phyloP scores from a whole-genome alignment of 2,329 filamentous ascomycete genomes.

The Rutstroemia sp. region DNA sequence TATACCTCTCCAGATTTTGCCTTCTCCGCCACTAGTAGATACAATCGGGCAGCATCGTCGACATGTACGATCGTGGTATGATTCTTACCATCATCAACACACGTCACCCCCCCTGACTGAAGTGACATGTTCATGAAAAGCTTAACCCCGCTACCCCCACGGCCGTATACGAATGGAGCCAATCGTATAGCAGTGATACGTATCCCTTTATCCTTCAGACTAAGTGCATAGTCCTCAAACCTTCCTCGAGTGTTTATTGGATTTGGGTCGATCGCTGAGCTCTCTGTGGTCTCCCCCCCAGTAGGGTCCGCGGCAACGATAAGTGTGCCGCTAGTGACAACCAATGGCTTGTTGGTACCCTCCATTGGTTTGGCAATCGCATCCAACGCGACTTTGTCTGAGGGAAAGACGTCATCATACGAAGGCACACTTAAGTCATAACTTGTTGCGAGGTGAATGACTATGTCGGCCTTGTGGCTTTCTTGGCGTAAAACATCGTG shows the following conservation, averaged over 20 bases:
- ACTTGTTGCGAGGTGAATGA: slow-evolving; percentile 36
- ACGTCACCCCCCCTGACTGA: slow-evolving; percentile 24
- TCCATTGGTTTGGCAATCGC: slow-evolving; percentile 32
- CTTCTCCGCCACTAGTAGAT: slow-evolving; percentile 33
- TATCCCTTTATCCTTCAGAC: slow-evolving; percentile 28
- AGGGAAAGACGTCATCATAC: slow-evolving; percentile 24
- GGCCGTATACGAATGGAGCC: slow-evolving; percentile 38
- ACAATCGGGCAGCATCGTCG: slow-evolving; percentile 36
- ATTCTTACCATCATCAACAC: slow-evolving; percentile 28
- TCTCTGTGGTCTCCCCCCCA: slow-evolving; percentile 28
- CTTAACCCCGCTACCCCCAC: slow-evolving; percentile 29
- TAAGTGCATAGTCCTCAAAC: slow-evolving; percentile 29
- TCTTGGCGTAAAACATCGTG: slow-evolving; percentile 33
- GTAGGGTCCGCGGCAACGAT: slow-evolving; percentile 21
- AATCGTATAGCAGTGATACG: slow-evolving; percentile 33
- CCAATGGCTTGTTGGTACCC: slow-evolving; percentile 31
- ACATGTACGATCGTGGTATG: slow-evolving; percentile 33
- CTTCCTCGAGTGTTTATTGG: slow-evolving; percentile 24
- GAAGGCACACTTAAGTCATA: slow-evolving; percentile 22
- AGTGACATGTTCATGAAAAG: slow-evolving; percentile 29
- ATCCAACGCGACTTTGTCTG: slow-evolving; percentile 32
- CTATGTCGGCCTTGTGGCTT: slow-evolving; percentile 34
- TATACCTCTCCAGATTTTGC: slow-evolving; percentile 30
- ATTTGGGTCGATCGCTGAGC: slow-evolving; percentile 11
- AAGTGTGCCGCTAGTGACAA: slow-evolving; percentile 31